These are phyloP conservation scores for Pseudogymnoascus sp. DNA, from an alignment of 2,329 filamentous ascomycete genomes.

Conservation along the genomic window DNA sequence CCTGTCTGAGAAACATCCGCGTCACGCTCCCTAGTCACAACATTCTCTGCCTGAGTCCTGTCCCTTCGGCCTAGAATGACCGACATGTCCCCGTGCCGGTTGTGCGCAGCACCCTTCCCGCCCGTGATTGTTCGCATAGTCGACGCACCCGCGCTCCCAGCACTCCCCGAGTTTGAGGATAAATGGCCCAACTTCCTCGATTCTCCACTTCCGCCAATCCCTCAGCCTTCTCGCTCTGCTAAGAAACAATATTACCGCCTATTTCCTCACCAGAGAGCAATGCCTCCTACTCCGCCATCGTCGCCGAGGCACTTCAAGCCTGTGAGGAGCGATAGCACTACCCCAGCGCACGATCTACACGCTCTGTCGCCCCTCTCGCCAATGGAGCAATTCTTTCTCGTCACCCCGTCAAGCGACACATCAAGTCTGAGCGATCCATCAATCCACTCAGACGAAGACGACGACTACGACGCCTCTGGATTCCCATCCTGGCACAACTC, in stretches of 20 bases:
- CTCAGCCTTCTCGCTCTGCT: not conserved
- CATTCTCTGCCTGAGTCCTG: not conserved
- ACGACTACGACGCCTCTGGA: not conserved
- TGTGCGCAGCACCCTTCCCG: not conserved
- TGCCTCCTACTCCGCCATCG: not conserved
- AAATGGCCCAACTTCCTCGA: slow-evolving; percentile 5
- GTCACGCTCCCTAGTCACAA: slow-evolving; percentile 1
- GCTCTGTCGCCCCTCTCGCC: not conserved
- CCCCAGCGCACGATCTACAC: not conserved
- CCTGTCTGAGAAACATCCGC: not conserved
- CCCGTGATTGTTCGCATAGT: slow-evolving; percentile 7
- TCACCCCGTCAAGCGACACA: not conserved
- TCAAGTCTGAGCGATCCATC: not conserved
- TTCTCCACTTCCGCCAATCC: not conserved
- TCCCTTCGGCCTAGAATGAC: slow-evolving; percentile 7
- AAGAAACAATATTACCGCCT: not conserved
- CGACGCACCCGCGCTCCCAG: not conserved
- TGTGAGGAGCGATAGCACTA: not conserved
- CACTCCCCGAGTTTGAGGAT: not conserved
- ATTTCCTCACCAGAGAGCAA: not conserved
- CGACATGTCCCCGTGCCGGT: slow-evolving; percentile 7
- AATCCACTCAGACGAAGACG: not conserved
- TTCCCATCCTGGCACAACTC: not conserved
- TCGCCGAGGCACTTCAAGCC: not conserved
- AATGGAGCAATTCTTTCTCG: not conserved